These are phyloP conservation scores for Dissophora ornata DNA, from an alignment of 192 early-diverging fungal genomes.

Conservation along the genomic window DNA sequence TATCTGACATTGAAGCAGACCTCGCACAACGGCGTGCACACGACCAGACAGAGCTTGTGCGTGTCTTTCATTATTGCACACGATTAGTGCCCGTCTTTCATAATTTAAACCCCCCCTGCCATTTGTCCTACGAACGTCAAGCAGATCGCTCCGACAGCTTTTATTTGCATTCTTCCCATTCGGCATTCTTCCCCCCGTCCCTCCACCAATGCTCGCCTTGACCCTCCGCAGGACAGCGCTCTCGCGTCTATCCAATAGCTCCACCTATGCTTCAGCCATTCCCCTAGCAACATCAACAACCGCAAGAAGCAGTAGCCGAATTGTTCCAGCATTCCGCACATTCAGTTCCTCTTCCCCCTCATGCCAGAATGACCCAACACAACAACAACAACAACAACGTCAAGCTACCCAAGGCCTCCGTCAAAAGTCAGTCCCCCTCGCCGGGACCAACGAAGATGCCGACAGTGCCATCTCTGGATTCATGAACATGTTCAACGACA, in stretches of 20 bases:
- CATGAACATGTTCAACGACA: constrained; percentile 68
- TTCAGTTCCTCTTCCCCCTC: neutral
- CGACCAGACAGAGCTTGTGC: no score
- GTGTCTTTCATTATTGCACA: no score
- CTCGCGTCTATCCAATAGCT: neutral
- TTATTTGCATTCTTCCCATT: no score
- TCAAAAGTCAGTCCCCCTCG: constrained; percentile 30
- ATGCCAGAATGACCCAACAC: neutral
- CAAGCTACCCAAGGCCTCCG: constrained; percentile 15
- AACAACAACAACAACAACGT: neutral
- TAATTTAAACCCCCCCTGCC: no score
- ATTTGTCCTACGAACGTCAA: no score
- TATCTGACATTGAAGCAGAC: no score
- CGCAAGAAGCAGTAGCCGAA: neutral
- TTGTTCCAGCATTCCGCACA: neutral
- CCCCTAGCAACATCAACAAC: neutral
- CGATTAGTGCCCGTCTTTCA: no score
- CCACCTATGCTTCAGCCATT: neutral
- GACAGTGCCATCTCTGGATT: constrained; percentile 59
- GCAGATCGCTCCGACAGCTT: no score
- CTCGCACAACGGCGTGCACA: no score
- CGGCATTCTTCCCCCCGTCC: no score
- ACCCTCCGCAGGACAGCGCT: constrained; percentile 3
- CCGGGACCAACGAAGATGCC: constrained; percentile 43
- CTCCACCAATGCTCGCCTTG: constrained; percentile 3